Evolutionary conservation across 495 filamentous ascomycete species (phyloP).

Genomic region (Chaetomidium leptoderma): DNA sequence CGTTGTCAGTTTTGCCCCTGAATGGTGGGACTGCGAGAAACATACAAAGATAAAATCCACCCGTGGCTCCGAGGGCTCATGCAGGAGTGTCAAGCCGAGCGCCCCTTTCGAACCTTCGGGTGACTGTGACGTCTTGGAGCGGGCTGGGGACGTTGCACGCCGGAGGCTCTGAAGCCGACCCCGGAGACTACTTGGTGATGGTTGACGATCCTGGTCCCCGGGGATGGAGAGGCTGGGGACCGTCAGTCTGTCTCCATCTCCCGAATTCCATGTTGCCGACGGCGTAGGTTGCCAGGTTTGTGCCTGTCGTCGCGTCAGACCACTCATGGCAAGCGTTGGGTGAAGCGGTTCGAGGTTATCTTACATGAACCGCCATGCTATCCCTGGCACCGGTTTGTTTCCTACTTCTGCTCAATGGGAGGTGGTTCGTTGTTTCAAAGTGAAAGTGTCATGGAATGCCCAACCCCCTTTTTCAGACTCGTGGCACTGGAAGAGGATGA

Average conservation of each 20-base stretch:
- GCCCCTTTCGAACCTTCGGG: constrained; percentile 15
- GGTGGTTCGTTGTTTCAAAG: no score
- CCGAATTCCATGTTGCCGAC: constrained; percentile 12
- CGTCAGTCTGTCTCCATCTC: not conserved
- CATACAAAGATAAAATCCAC: constrained; percentile 29
- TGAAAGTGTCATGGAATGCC: no score
- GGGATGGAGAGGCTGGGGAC: constrained; percentile 8
- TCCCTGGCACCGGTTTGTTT: no score
- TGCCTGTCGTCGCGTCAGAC: constrained; percentile 6
- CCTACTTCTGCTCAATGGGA: no score
- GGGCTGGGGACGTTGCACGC: constrained; percentile 14
- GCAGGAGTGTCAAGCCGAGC: constrained; percentile 14
- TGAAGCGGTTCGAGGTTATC: not conserved
- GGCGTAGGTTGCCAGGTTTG: constrained; percentile 5
- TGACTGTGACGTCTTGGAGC: constrained; percentile 16
- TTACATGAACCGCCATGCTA: constrained; percentile 1
- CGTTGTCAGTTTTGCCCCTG: not conserved
- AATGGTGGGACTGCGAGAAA: not conserved
- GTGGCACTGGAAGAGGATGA: no score
- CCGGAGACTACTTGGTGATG: constrained; percentile 15
- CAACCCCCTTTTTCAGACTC: no score
- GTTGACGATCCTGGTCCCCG: constrained; percentile 1
- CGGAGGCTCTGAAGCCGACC: constrained; percentile 17
- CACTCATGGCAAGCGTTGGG: not conserved
- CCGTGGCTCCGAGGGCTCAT: constrained; percentile 21